phyloP scores from a whole-genome alignment of 2,329 filamentous ascomycete species.

The Microcera coccophila region DNA sequence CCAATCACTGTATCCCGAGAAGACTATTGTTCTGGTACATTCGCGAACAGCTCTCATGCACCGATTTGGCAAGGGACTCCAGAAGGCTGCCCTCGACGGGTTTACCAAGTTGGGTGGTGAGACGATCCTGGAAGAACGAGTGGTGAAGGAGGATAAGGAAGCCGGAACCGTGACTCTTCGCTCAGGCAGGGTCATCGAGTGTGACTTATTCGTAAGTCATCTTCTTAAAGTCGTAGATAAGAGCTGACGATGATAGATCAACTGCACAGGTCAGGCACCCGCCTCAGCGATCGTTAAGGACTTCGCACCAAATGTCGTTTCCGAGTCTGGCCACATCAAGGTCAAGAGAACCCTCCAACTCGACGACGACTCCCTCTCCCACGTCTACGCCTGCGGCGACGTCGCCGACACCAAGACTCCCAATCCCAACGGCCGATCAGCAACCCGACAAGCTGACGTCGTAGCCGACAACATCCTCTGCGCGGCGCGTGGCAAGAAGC shows the following conservation, averaged over 20 bases:
- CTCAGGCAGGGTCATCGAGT: constrained; percentile 43
- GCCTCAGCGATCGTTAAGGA: constrained; percentile 46
- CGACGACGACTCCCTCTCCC: constrained; percentile 40
- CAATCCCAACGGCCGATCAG: constrained; percentile 52
- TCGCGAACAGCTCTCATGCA: constrained; percentile 52
- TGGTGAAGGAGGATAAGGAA: constrained; percentile 34
- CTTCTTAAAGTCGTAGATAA: neutral
- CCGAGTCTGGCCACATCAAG: constrained; percentile 46
- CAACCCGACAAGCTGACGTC: constrained; percentile 49
- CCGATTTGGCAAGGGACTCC: constrained; percentile 44
- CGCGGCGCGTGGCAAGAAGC: constrained; percentile 39
- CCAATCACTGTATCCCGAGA: constrained; percentile 53
- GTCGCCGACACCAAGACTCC: constrained; percentile 50
- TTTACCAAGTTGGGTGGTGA: constrained; percentile 46
- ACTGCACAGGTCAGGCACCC: constrained; percentile 57
- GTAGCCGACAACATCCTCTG: constrained; percentile 54
- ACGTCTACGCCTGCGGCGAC: constrained; percentile 62
- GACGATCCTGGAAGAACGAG: constrained; percentile 49
- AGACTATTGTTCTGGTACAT: constrained; percentile 55
- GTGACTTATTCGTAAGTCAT: constrained; percentile 47
- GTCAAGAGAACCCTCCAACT: constrained; percentile 58
- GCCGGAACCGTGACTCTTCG: constrained; percentile 40
- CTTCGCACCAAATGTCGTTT: constrained; percentile 43
- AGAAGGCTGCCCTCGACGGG: constrained; percentile 37
- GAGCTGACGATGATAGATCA: constrained; percentile 40